These are phyloP conservation scores for Suillus variegatus DNA, from an alignment of 768 basidiomycete genomes.

Conservation along the genomic window DNA sequence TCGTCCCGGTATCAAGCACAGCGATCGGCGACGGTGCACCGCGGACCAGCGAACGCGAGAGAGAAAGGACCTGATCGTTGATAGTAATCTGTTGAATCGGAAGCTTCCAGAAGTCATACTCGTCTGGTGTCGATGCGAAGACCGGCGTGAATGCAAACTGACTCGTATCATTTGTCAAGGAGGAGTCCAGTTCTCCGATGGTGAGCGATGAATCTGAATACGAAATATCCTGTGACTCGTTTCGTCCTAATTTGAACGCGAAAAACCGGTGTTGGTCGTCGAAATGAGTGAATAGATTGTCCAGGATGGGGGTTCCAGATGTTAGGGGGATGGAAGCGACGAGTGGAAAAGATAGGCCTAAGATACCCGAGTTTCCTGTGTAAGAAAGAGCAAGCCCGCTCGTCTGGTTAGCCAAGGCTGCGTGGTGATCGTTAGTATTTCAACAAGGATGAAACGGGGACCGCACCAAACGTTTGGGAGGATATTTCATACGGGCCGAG, in stretches of 20 bases:
- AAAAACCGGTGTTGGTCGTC: slow-evolving; percentile 46
- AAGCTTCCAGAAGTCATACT: slow-evolving; percentile 62
- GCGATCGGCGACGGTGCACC: slow-evolving; percentile 47
- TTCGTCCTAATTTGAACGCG: slow-evolving; percentile 49
- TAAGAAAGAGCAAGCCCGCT: slow-evolving; percentile 42
- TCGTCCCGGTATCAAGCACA: slow-evolving; percentile 66
- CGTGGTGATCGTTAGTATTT: slow-evolving; percentile 1
- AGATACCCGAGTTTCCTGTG: slow-evolving; percentile 54
- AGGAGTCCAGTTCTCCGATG: slow-evolving; percentile 49
- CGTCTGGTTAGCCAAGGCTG: slow-evolving; percentile 49
- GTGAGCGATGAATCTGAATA: slow-evolving; percentile 46
- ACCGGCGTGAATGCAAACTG: slow-evolving; percentile 42
- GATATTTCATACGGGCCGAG: slow-evolving; percentile 47
- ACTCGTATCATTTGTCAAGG: slow-evolving; percentile 30
- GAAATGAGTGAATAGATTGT: slow-evolving; percentile 48
- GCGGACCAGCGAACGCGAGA: slow-evolving; percentile 47
- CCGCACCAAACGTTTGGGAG: slow-evolving; percentile 50
- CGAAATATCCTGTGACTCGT: slow-evolving; percentile 18
- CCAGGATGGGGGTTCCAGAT: slow-evolving; percentile 45
- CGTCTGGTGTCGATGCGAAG: slow-evolving; percentile 32
- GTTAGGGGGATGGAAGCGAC: slow-evolving; percentile 47
- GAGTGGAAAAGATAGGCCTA: slow-evolving; percentile 54
- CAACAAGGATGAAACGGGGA: not conserved
- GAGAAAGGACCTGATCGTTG: slow-evolving; percentile 39
- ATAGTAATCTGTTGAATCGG: slow-evolving; percentile 47